These are phyloP conservation scores for Exophiala dermatitidis DNA, from an alignment of 2,329 filamentous ascomycete species.

Conservation along the genomic window DNA sequence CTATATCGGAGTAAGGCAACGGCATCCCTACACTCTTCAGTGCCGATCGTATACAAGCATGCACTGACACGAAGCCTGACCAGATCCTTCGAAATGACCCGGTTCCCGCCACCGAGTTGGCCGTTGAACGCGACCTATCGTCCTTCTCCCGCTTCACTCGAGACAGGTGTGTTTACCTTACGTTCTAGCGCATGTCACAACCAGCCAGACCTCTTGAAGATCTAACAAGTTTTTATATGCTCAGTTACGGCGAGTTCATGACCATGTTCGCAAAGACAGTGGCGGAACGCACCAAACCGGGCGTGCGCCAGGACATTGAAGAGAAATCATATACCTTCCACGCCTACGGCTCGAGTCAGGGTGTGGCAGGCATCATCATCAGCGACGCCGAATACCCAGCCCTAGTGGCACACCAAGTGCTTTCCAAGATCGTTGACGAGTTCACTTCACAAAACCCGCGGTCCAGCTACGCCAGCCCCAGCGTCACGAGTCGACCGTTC, in stretches of 20 bases:
- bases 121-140: slow-evolving; percentile 67
- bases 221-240: slow-evolving; percentile 6
- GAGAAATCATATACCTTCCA: slow-evolving; percentile 75
- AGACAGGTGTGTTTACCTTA: slow-evolving; percentile 48
- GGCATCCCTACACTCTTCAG: not conserved
- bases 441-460: slow-evolving; percentile 71
- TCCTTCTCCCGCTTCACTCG: slow-evolving; percentile 75
- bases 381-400: slow-evolving; percentile 67
- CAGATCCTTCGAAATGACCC: slow-evolving; percentile 75
- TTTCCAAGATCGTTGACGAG: slow-evolving; percentile 81
- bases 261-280: slow-evolving; percentile 79
- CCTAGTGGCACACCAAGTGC: slow-evolving; percentile 75
- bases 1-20: slow-evolving; percentile 30
- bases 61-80: not conserved
- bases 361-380: slow-evolving; percentile 69
- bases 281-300: slow-evolving; percentile 74
- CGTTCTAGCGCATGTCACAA: not conserved
- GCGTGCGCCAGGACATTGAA: slow-evolving; percentile 77
- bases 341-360: slow-evolving; percentile 67
- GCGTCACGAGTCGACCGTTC: slow-evolving; percentile 50
- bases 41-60: not conserved
- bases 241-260: slow-evolving; percentile 62
- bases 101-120: slow-evolving; percentile 69
- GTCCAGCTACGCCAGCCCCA: slow-evolving; percentile 55
- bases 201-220: not conserved